phyloP scores from a whole-genome alignment of 139 green algal species.

The Tetratostichococcus sp. region DNA sequence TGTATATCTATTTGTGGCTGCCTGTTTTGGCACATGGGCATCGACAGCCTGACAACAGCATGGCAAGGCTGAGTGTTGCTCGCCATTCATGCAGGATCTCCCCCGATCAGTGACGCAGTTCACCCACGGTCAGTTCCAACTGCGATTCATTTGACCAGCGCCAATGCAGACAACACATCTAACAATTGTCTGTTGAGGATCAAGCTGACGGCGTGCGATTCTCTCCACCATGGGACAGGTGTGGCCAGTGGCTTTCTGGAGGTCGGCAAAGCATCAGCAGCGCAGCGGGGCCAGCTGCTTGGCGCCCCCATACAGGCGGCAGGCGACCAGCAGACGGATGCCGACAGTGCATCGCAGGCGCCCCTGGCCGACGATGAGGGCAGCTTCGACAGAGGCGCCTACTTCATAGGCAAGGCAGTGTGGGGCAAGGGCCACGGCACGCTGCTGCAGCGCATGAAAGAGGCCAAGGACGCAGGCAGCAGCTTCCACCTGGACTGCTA shows the following conservation, averaged over 20 bases:
- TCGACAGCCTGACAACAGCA: too few relatives aligned
- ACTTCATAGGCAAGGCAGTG: slow-evolving; percentile 77
- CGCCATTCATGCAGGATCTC: slow-evolving; percentile 61
- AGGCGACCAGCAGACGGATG: neutral
- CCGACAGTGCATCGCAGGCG: neutral
- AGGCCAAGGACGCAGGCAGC: slow-evolving; percentile 33
- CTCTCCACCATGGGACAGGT: slow-evolving; percentile 10
- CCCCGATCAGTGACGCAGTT: slow-evolving; percentile 76
- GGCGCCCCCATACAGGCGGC: neutral
- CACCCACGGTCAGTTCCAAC: slow-evolving; percentile 55
- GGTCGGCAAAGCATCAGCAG: slow-evolving; percentile 39
- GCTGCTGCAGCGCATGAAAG: slow-evolving; percentile 67
- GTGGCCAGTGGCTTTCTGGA: slow-evolving; percentile 78
- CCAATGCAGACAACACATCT: too few relatives aligned
- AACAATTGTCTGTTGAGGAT: too few relatives aligned
- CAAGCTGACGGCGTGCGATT: too few relatives aligned
- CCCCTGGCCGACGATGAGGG: neutral
- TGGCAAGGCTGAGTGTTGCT: too few relatives aligned
- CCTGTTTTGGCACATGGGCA: too few relatives aligned
- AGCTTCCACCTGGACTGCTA: slow-evolving; percentile 42
- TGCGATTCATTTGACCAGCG: too few relatives aligned
- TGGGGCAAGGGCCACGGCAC: slow-evolving; percentile 95
- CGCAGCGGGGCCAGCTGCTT: slow-evolving; percentile 16
- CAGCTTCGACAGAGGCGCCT: slow-evolving; percentile 53
- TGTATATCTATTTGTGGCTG: too few relatives aligned